Base-by-base conservation (phyloP, 805 yeast species). In the Yarrowia sp. region DNA sequence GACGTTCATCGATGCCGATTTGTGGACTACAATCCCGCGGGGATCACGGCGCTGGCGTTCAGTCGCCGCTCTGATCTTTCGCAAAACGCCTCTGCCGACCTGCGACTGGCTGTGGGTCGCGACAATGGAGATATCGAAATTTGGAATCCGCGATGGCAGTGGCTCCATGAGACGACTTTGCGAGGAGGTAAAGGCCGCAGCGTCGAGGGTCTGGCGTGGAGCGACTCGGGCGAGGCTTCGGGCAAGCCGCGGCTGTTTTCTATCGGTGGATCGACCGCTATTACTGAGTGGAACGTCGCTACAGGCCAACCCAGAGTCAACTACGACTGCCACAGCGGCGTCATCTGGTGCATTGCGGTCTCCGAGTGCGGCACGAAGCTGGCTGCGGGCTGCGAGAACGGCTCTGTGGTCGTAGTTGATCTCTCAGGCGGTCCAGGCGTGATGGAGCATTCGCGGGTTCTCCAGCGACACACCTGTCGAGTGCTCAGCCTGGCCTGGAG, bases 331-430 rank as follows among this genome's bases (percentile, higher is more conserved):
- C 90, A 91, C 71, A 88, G 96, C 2, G 97, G 98, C 33, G 85
- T 90, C 16, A 87, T 91, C 62, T 94, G 99, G 99, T 88, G 96
- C 7, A 74, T 92, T 49, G 84, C 87, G 4, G 83, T 84, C 21
- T 85, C 84, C 65, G 79, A 80, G 22, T 75, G 80, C 21, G 88
- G 86, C 49, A 75, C 80, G 63, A 83, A 80, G 68, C 76, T 94
- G 33, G 90, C 97, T 0, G 88, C 89, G 0, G 99, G 98, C 3
- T 93, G 98, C 73, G 99, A 94, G 68, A 96, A 92, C 70, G 99
- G 99, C 22, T 79, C 90, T 6, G 91, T 93, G 9, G 96, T 88
- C 1, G 73, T 94, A 4, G 78, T 91, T 16, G 90, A 90, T 69
- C 84, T 92, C n/a, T 78, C 89, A 7, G 96, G 94, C 13, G 97